Conservation (phyloP, 2,329 filamentous ascomycete species). For the Penicillium digitatum region DNA sequence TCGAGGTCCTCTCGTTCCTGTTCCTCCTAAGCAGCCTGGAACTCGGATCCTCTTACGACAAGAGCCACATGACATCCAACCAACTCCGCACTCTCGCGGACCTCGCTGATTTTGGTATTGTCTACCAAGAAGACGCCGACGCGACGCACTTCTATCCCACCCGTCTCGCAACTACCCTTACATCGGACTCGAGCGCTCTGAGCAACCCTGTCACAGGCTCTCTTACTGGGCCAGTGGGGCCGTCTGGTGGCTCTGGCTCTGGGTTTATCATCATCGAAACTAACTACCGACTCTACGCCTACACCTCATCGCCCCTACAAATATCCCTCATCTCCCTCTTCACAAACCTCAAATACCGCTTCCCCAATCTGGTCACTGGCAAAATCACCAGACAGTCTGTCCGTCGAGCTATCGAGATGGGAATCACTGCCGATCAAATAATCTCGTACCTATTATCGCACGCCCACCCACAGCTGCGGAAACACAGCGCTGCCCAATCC, state of each 20-base stretch:
- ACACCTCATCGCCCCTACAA: conserved; percentile 88
- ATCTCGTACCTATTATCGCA: conserved; percentile 88
- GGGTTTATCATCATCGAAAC: conserved; percentile 96
- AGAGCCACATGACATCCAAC: conserved; percentile 72
- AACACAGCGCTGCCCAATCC: conserved; percentile 47
- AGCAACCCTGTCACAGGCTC: conserved; percentile 68
- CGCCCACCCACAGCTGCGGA: conserved; percentile 90
- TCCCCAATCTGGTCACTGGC: conserved; percentile 89
- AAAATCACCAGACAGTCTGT: conserved; percentile 86
- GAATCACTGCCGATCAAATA: conserved; percentile 93
- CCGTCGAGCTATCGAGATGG: conserved; percentile 77
- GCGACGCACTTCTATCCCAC: conserved; percentile 74
- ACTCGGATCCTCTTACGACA: conserved; percentile 86
- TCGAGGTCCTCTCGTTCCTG: conserved; percentile 92
- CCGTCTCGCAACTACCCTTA: conserved; percentile 87
- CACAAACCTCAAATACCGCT: conserved; percentile 79
- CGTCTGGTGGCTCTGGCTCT: conserved; percentile 32
- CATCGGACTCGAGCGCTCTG: conserved; percentile 67
- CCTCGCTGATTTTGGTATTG: conserved; percentile 85
- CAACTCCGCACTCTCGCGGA: conserved; percentile 87
- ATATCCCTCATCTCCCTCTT: conserved; percentile 93
- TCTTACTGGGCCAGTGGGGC: conserved; percentile 40
- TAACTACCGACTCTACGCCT: conserved; percentile 96
- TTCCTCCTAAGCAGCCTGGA: conserved; percentile 93
- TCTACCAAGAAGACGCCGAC: conserved; percentile 59